A percentile compares a stretch with the other conserved stretches of the same genome.
These are phyloP conservation scores for Prunus salicina DNA, from an alignment of 306 rosid genomes.

Conservation along the genomic window DNA sequence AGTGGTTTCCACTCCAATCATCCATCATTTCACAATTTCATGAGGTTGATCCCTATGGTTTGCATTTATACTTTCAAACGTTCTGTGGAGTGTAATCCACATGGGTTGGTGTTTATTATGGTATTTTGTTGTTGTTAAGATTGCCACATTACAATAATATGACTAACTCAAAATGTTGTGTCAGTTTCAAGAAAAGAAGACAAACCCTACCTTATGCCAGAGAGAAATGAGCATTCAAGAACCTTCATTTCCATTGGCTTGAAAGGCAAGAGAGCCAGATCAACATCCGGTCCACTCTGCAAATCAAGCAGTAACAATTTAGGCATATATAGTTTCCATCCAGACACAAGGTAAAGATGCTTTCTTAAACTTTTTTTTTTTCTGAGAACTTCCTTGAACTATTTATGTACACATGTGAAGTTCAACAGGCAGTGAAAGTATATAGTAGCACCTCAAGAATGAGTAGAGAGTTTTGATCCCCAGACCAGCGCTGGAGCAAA, in stretches of 20 bases:
- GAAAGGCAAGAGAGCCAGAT: conserved; percentile 74
- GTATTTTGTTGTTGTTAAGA: background rate
- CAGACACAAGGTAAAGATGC: conserved; percentile 19
- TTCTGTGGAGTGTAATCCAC: too few species aligned
- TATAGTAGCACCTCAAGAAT: conserved; percentile 63
- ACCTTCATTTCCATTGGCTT: conserved; percentile 77
- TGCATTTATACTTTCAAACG: background rate
- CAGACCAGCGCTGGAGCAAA: conserved; percentile 73
- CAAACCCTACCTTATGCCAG: conserved; percentile 65
- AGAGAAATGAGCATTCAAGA: conserved; percentile 70
- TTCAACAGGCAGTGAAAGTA: conserved; percentile 1
- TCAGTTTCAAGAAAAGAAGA: background rate
- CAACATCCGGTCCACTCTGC: conserved; percentile 63
- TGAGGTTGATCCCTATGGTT: background rate
- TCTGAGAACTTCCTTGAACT: background rate
- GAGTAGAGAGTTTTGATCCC: conserved; percentile 74
- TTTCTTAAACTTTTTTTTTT: background rate
- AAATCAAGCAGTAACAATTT: background rate
- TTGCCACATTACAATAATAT: background rate
- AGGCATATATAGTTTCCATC: background rate
- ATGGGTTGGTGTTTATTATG: too few species aligned
- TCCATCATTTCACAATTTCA: background rate
- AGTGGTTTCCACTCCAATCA: background rate
- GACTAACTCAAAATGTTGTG: background rate
- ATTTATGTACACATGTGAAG: background rate